Base-by-base conservation (phyloP, 176 grass and related monocot species). In the Paspalum notatum region DNA sequence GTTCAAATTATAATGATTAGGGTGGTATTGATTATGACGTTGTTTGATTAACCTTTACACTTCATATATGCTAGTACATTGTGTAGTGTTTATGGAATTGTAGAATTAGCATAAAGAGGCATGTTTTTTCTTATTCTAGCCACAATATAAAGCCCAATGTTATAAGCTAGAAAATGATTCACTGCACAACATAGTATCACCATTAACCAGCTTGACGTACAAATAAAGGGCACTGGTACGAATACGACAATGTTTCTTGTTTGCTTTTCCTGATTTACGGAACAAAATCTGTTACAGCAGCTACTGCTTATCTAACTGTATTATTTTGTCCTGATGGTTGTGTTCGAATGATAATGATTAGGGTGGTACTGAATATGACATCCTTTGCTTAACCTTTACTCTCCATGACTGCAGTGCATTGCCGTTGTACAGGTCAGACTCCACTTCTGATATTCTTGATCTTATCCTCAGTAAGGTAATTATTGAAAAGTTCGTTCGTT, bases 381-480 rank as follows among this genome's bases (percentile, higher is more conserved):
- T 53, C 10, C 17, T 55, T 69, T 68, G 45, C 52, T 84, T 46
- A 84, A 72, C 52, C n/a, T 78, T 38, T 75, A 52, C 62, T 49
- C 7, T 44, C 16, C 62, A 8, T 56, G 50, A 64, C 43, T 75
- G 48, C 87, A 94, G 90, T 48, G 48, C 91, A 50, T 55, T 90
- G 17, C 68, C 90, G 14, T 41, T 91, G 79, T 84, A 84, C 49
- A 90, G 83, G 84, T 77, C 80, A 58, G 92, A 97, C 62, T 78
- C 75, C 45, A 38, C 81, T 85, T 68, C 67, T 65, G 95, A 97
- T 83, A 85, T 92, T 50, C 79, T 97, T 59, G 92, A 97, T 76
- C 83, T 92, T 62, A 87, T 94, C 67, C 79, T 90, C 62, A 85
- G 70, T 66, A 90, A 92, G 95, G 95, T 97, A 79, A 79, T 79